phyloP scores from a whole-genome alignment of 495 filamentous ascomycete species.

The Endocarpon pusillum region DNA sequence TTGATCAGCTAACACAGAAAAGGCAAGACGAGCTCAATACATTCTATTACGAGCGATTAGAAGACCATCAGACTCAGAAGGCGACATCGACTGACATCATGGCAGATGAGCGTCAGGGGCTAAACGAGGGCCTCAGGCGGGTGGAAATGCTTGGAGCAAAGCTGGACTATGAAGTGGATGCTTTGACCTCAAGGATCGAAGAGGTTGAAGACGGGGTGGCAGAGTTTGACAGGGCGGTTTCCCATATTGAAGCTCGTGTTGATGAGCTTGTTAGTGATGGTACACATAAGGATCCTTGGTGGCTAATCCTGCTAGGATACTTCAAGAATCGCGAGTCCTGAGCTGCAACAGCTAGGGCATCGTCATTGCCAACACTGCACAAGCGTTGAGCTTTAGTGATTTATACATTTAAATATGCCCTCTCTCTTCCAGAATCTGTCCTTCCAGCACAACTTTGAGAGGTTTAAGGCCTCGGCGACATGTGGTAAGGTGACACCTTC shows the following conservation, averaged over 20 bases:
- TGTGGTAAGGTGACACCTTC: background rate
- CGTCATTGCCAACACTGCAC: too few relatives aligned
- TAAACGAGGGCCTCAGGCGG: slow-evolving; percentile 62
- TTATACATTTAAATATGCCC: too few relatives aligned
- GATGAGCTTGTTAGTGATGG: slow-evolving; percentile 45
- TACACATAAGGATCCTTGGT: slow-evolving; percentile 45
- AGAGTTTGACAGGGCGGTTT: slow-evolving; percentile 69
- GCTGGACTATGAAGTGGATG: slow-evolving; percentile 84
- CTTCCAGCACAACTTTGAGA: too few relatives aligned
- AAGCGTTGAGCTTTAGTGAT: too few relatives aligned
- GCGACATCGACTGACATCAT: slow-evolving; percentile 50
- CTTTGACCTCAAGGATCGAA: slow-evolving; percentile 61
- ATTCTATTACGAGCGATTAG: slow-evolving; percentile 48
- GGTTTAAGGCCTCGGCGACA: too few relatives aligned
- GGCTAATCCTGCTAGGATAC: too few relatives aligned
- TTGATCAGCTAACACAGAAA: slow-evolving; percentile 41
- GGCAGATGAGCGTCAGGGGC: slow-evolving; percentile 41
- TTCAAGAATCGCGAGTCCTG: too few relatives aligned
- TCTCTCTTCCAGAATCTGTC: too few relatives aligned
- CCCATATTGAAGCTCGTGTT: slow-evolving; percentile 57
- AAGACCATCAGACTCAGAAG: slow-evolving; percentile 44
- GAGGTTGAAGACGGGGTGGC: slow-evolving; percentile 73
- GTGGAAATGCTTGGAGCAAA: slow-evolving; percentile 72
- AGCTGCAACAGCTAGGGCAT: too few relatives aligned
- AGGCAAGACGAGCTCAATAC: slow-evolving; percentile 49